phyloP scores from a whole-genome alignment of 179 eudicot genomes.

The Vitellaria paradoxa region DNA sequence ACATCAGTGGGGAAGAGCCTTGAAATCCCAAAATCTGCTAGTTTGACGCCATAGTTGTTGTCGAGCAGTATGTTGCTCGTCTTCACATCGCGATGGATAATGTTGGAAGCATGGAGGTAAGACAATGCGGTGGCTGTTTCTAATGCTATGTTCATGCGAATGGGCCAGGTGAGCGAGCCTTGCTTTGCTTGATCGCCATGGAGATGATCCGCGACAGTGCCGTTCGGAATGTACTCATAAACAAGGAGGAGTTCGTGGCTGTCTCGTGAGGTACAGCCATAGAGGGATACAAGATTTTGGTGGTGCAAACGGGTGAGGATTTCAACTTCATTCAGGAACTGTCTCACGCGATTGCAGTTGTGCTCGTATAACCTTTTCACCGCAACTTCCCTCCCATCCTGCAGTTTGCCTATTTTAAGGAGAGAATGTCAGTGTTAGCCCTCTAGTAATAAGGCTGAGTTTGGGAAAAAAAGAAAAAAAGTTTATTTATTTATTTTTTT shows the following conservation, averaged over 20 bases:
- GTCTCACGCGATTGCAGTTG: neutral
- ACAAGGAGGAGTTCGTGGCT: conserved; percentile 35
- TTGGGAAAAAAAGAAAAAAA: too few relatives aligned
- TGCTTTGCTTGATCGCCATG: neutral
- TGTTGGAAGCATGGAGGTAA: neutral
- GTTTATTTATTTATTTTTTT: too few relatives aligned
- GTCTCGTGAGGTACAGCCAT: conserved; percentile 10
- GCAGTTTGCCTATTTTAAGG: neutral
- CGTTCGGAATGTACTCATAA: conserved; percentile 24
- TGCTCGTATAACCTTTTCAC: neutral
- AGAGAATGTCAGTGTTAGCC: neutral
- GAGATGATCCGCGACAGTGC: conserved; percentile 27
- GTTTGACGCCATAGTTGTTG: neutral
- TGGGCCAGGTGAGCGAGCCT: neutral
- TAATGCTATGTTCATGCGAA: neutral
- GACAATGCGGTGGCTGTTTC: neutral
- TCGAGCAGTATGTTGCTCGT: neutral
- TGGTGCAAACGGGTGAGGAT: neutral
- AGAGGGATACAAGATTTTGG: neutral
- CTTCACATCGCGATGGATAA: neutral
- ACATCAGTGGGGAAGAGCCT: conserved; percentile 48
- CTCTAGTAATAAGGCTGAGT: neutral
- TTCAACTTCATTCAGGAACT: neutral
- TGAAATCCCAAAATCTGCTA: conserved; percentile 25
- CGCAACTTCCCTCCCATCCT: neutral